Percentiles rank a stretch among this genome's conserved stretches.
These are phyloP conservation scores for Gaertneriomyces semiglobifer DNA, from an alignment of 192 early-diverging fungal genomes.

Conservation along the genomic window DNA sequence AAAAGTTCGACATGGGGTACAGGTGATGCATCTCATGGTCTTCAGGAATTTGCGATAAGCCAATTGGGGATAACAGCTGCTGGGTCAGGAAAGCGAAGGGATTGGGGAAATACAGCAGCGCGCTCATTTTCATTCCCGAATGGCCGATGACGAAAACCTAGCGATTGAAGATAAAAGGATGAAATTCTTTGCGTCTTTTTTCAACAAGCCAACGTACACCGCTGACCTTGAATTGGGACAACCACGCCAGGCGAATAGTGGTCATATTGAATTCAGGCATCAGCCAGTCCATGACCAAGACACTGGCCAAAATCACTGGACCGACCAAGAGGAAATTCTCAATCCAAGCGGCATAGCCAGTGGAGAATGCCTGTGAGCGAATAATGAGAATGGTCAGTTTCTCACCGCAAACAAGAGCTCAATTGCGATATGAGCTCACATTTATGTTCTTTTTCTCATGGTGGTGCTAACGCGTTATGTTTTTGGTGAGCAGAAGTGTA, in stretches of 20 bases:
- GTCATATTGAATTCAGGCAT: slow-evolving; percentile 5
- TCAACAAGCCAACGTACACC: neutral
- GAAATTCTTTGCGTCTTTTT: neutral
- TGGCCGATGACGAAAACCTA: slow-evolving; percentile 1
- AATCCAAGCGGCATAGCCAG: slow-evolving; percentile 2
- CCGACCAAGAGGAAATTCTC: slow-evolving; percentile 2
- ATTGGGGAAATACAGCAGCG: neutral
- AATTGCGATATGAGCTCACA: neutral
- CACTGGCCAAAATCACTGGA: neutral
- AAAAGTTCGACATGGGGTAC: slow-evolving; percentile 6
- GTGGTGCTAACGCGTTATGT: neutral
- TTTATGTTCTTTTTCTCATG: slow-evolving; percentile 1
- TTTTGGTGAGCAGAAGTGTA: neutral
- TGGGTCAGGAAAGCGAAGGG: neutral
- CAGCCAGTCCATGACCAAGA: neutral
- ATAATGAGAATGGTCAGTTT: neutral
- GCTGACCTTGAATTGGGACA: slow-evolving; percentile 1
- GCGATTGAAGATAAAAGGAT: neutral
- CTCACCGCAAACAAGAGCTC: neutral
- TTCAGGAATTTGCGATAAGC: slow-evolving; percentile 3
- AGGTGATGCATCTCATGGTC: slow-evolving; percentile 4
- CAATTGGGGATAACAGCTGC: neutral
- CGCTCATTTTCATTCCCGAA: slow-evolving; percentile 5
- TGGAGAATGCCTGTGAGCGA: neutral
- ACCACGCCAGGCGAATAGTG: neutral